Percentiles rank a stretch among this genome's conserved stretches.
Conservation (phyloP, 2,329 filamentous ascomycete genomes). For the Aspergillus candidus region DNA sequence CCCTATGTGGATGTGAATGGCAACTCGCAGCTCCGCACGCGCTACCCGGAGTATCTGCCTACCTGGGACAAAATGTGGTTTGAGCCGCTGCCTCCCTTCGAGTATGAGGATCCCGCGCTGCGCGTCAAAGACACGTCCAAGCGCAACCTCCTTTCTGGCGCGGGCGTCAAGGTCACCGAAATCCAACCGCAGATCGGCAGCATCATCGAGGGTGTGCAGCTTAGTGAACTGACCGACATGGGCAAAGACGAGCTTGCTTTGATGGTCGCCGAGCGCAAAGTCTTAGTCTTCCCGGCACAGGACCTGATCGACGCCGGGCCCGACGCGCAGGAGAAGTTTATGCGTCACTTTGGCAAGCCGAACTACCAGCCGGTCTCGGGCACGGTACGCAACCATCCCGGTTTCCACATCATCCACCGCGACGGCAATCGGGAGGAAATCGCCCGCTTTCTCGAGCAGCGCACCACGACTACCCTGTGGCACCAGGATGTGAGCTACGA, state of each 20-base stretch:
- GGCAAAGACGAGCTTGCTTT: constrained; percentile 51
- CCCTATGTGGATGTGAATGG: constrained; percentile 42
- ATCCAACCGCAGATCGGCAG: constrained; percentile 41
- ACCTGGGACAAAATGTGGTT: constrained; percentile 45
- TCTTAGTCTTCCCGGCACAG: constrained; percentile 48
- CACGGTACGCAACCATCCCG: constrained; percentile 36
- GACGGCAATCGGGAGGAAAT: constrained; percentile 42
- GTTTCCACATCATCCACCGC: constrained; percentile 44
- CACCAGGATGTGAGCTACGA: constrained; percentile 47
- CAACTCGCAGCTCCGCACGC: constrained; percentile 31
- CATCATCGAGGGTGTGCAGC: constrained; percentile 41
- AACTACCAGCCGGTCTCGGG: constrained; percentile 43
- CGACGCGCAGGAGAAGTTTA: constrained; percentile 39
- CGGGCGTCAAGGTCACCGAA: constrained; percentile 28
- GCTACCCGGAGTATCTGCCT: constrained; percentile 43
- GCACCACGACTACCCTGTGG: constrained; percentile 44
- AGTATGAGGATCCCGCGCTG: constrained; percentile 43
- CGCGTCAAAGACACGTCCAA: constrained; percentile 38
- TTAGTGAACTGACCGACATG: constrained; percentile 42
- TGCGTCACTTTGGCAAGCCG: constrained; percentile 42
- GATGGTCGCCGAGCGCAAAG: constrained; percentile 62
- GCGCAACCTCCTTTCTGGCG: constrained; percentile 28
- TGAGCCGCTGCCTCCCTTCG: constrained; percentile 40
- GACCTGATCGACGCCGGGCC: constrained; percentile 44
- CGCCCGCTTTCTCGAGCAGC: constrained; percentile 37